phyloP scores from a whole-genome alignment of 2,329 filamentous ascomycete species.

The Coniochaeta sp. region DNA sequence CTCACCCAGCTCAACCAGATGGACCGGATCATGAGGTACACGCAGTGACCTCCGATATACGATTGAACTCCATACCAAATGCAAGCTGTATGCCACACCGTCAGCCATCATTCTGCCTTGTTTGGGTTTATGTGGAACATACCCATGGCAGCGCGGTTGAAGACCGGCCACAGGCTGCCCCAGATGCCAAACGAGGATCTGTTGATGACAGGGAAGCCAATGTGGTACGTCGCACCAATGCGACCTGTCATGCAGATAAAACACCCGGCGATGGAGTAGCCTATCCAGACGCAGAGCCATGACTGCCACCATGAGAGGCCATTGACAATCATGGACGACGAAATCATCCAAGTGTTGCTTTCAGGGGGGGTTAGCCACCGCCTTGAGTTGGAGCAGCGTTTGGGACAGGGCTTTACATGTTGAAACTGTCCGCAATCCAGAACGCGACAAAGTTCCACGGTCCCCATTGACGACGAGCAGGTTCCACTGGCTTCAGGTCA shows the following conservation, averaged over 20 bases:
- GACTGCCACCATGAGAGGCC: conserved; percentile 90
- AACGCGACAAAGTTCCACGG: conserved; percentile 84
- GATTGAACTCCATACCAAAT: conserved; percentile 64
- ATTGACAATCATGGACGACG: conserved; percentile 68
- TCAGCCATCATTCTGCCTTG: conserved; percentile 4
- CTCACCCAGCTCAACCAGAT: conserved; percentile 68
- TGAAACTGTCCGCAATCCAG: conserved; percentile 80
- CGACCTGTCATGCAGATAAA: conserved; percentile 75
- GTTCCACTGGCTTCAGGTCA: conserved; percentile 76
- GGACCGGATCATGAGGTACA: conserved; percentile 80
- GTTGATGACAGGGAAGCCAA: conserved; percentile 76
- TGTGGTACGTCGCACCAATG: conserved; percentile 81
- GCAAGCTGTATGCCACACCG: conserved; percentile 42
- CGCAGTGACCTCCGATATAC: conserved; percentile 79
- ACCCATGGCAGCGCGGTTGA: conserved; percentile 79
- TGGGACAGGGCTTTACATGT: conserved; percentile 39
- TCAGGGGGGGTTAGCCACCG: neutral
- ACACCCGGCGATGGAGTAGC: conserved; percentile 67
- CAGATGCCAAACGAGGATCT: conserved; percentile 80
- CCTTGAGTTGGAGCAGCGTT: neutral
- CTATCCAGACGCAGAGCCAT: conserved; percentile 81
- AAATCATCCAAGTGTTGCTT: conserved; percentile 85
- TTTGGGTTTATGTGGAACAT: neutral
- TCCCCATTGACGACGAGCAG: conserved; percentile 73
- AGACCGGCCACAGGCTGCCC: conserved; percentile 81